phyloP scores from a whole-genome alignment of 2,329 filamentous ascomycete species.

The Trichoderma cornu-damae region DNA sequence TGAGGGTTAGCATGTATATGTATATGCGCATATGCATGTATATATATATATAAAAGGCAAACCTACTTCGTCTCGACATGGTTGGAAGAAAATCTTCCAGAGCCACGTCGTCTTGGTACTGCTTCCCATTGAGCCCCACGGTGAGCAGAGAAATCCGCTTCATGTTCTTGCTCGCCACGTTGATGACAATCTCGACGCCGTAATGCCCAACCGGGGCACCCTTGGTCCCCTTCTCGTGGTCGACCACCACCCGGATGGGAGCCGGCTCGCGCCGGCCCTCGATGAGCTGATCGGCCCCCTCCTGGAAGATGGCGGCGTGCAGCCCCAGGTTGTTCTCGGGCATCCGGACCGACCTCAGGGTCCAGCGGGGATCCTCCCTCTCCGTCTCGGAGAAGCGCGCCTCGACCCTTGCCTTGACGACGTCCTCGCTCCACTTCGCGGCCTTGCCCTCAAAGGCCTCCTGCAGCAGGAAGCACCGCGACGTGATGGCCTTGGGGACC shows the following conservation, averaged over 20 bases:
- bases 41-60: no score
- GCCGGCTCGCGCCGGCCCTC: conserved; percentile 64
- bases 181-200: conserved; percentile 66
- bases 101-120: conserved; percentile 69
- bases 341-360: conserved; percentile 63
- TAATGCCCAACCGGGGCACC: conserved; percentile 61
- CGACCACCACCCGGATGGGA: conserved; percentile 66
- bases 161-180: conserved; percentile 53
- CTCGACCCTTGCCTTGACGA: conserved; percentile 81
- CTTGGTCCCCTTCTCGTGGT: conserved; percentile 62
- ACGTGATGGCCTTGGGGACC: conserved; percentile 47
- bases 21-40: no score
- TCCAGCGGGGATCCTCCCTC: conserved; percentile 76
- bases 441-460: conserved; percentile 75
- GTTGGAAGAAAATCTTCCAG: conserved; percentile 68
- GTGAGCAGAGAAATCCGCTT: conserved; percentile 47
- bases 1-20: conserved; percentile 38
- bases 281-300: conserved; percentile 56
- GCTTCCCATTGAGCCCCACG: conserved; percentile 61
- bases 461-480: conserved; percentile 65
- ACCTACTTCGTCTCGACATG: conserved; percentile 66
- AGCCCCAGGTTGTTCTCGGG: conserved; percentile 55
- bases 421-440: conserved; percentile 72
- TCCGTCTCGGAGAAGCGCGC: conserved; percentile 78
- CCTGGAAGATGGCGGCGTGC: conserved; percentile 67